phyloP scores from a whole-genome alignment of 108 stramenopile species.

The Cyclotella distinguenda region DNA sequence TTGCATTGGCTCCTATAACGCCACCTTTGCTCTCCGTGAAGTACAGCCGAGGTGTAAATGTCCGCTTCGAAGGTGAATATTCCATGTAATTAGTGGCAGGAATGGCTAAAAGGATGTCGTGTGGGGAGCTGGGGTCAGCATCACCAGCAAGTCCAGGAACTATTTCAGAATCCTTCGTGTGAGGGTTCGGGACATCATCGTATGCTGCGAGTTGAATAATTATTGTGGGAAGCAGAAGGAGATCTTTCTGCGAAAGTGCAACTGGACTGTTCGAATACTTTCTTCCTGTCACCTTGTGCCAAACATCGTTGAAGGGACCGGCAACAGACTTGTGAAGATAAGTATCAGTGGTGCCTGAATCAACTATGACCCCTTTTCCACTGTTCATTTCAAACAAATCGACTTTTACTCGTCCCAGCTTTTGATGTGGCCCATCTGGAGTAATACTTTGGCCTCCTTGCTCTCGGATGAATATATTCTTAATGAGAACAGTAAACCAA shows the following conservation, averaged over 20 bases:
- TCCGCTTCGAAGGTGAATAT: conserved; percentile 42
- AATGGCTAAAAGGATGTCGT: conserved; percentile 44
- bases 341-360: conserved; percentile 95
- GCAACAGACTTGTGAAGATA: conserved; percentile 72
- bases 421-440: conserved; percentile 25
- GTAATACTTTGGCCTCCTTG: conserved; percentile 37
- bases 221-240: conserved; percentile 55
- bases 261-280: conserved; percentile 24
- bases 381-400: conserved; percentile 44
- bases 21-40: conserved; percentile 84
- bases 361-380: conserved; percentile 94
- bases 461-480: conserved; percentile 53
- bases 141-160: conserved; percentile 25
- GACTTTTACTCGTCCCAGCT: conserved; percentile 4
- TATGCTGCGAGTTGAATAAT: conserved; percentile 54
- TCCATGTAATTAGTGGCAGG: conserved; percentile 34
- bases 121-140: conserved; percentile 59
- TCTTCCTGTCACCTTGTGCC: conserved; percentile 54
- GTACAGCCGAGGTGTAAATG: conserved; percentile 79
- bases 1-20: conserved; percentile 94
- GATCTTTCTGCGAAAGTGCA: conserved; percentile 49
- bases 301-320: conserved; percentile 59
- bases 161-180: conserved; percentile 11
- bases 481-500: conserved; percentile 62
- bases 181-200: conserved; percentile 41